Evolutionary conservation across 345 rosid genomes (phyloP).

Genomic region (Aegle marmelos): DNA sequence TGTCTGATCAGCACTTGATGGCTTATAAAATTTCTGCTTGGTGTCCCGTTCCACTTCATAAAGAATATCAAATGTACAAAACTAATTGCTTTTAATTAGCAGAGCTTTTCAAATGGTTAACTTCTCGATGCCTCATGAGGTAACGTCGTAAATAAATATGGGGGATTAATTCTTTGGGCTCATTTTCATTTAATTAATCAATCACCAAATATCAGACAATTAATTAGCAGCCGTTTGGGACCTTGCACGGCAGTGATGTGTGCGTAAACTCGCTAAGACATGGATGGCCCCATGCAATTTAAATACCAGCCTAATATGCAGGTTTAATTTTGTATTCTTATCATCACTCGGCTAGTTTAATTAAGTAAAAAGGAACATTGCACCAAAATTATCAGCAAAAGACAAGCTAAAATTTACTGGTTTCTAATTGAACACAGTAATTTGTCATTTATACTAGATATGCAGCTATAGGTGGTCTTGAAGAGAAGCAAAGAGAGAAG

Average conservation of each 20-base stretch:
- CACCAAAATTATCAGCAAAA: not conserved
- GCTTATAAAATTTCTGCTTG: not conserved
- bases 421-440: not conserved
- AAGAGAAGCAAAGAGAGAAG: not conserved
- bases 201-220: not conserved
- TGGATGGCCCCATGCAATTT: not conserved
- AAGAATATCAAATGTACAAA: not conserved
- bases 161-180: not conserved
- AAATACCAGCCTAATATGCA: not conserved
- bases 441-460: not conserved
- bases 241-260: not conserved
- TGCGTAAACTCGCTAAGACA: not conserved
- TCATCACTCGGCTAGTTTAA: not conserved
- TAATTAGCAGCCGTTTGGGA: not conserved
- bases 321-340: not conserved
- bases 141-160: not conserved
- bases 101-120: not conserved
- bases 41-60: not conserved
- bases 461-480: not conserved
- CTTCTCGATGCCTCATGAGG: not conserved
- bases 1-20: too few species aligned
- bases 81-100: conserved; percentile 6
- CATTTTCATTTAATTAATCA: not conserved
- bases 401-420: not conserved
- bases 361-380: not conserved